These are phyloP conservation scores for Odonthalia washingtoniensis DNA, from an alignment of 31 red algal species.

Conservation along the genomic window DNA sequence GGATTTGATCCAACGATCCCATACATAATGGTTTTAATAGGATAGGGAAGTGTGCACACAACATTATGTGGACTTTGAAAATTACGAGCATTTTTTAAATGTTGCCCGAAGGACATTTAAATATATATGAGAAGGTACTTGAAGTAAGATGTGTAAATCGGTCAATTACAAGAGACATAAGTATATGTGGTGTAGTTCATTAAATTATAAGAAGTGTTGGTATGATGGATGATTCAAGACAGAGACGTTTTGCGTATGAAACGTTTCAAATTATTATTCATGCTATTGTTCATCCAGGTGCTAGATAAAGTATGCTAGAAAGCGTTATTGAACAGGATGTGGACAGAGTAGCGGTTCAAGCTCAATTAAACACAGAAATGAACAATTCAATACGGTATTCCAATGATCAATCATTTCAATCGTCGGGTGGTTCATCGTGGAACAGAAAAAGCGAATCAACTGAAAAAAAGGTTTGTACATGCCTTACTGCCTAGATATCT, in stretches of 20 bases:
- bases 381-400: constrained; percentile 60
- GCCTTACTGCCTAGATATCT: constrained; percentile 49
- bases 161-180: constrained; percentile 49
- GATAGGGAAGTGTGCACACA: too few relatives aligned
- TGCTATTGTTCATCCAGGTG: constrained; percentile 39
- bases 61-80: too few relatives aligned
- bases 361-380: constrained; percentile 70
- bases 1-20: constrained; percentile 61
- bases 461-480: constrained; percentile 56
- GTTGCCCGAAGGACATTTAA: constrained; percentile 35
- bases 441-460: constrained; percentile 25
- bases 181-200: constrained; percentile 48
- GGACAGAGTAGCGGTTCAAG: constrained; percentile 43
- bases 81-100: too few relatives aligned
- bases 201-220: constrained; percentile 52
- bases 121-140: constrained; percentile 50
- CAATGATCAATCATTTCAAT: too few relatives aligned
- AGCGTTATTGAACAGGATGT: constrained; percentile 47
- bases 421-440: too few relatives aligned
- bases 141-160: constrained; percentile 36
- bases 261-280: constrained; percentile 52
- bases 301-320: constrained; percentile 54
- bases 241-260: constrained; percentile 62
- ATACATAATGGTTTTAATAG: constrained; percentile 52
- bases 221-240: constrained; percentile 55